These are phyloP conservation scores for Jasminum sambac DNA, from an alignment of 257 asterid genomes.

Conservation along the genomic window DNA sequence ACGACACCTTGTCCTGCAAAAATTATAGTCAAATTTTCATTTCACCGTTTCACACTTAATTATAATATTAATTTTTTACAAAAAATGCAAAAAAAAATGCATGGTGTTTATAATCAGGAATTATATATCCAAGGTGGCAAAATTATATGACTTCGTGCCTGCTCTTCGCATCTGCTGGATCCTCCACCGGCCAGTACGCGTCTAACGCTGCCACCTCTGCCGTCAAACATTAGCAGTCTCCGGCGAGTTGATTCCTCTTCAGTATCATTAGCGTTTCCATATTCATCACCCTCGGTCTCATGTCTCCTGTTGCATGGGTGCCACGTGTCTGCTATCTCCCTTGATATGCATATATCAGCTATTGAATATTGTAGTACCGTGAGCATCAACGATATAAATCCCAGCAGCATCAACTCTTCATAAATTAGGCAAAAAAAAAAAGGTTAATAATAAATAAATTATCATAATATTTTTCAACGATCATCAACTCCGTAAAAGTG, in stretches of 20 bases:
- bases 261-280: neutral
- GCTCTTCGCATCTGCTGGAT: conserved; percentile 57
- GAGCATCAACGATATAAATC: conserved; percentile 81
- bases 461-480: neutral
- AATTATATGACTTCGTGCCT: conserved; percentile 41
- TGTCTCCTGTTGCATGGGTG: conserved; percentile 74
- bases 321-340: conserved; percentile 58
- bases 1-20: conserved; percentile 67
- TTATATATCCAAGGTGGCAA: too few relatives aligned
- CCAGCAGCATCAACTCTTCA: conserved; percentile 89
- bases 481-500: neutral
- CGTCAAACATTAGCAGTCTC: conserved; percentile 46
- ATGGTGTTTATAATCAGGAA: too few relatives aligned
- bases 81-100: too few relatives aligned
- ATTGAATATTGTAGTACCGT: conserved; percentile 65
- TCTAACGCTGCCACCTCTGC: conserved; percentile 29
- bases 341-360: conserved; percentile 64
- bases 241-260: conserved; percentile 50
- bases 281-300: conserved; percentile 32
- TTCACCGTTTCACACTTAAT: neutral
- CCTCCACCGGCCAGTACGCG: conserved; percentile 61
- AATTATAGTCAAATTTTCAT: neutral
- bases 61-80: neutral
- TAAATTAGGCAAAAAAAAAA: neutral
- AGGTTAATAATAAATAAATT: neutral